Base-by-base conservation (phyloP, 805 yeast species). In the Candida andamanensis region DNA sequence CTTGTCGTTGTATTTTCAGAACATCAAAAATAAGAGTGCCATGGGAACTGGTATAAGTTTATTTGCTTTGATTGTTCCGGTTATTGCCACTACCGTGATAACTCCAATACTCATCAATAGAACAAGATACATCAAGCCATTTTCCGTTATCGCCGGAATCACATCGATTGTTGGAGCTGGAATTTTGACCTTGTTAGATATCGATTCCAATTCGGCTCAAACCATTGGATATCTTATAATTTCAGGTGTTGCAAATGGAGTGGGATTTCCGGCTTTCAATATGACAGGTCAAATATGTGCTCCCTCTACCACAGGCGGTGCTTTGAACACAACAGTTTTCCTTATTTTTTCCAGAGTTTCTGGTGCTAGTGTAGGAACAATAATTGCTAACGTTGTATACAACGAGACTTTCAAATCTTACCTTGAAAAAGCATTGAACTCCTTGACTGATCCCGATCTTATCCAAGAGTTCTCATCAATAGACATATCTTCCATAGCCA, bases 251-350 rank as follows among this genome's bases (percentile, higher is more conserved):
- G 60, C 71, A 0, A 49, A 64, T 26, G 83, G 82, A 2, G 19
- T 69, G 11, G 56, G 52, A 32, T 53, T 72, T 47, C 79, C 74
- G 46, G 54, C 74, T 2, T 42, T 62, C 11, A 52, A 71, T 28
- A 45, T 72, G 19, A 48, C 67, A 2, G 59, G 71, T 2, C 78
- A 74, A 43, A 48, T 74, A 6, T 52, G 61, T 15, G 74, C 76
- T 8, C 78, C 80, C 20, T 69, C 72, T 37, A 49, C 58, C 1
- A 63, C 72, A 5, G 80, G 79, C 11, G 63, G 69, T 3, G 58
- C 62, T 5, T 69, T 75, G 28, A 47, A 73, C 50, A 59, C 72
- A 2, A 71, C 78, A 4, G 51, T 76, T 1, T 56, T 64, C 30
- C 34, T 69, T 35, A 60, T 63, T 39, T 71, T 70, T 44, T 47